phyloP scores from a whole-genome alignment of 2,329 filamentous ascomycete genomes.

The Fusarium sp. region DNA sequence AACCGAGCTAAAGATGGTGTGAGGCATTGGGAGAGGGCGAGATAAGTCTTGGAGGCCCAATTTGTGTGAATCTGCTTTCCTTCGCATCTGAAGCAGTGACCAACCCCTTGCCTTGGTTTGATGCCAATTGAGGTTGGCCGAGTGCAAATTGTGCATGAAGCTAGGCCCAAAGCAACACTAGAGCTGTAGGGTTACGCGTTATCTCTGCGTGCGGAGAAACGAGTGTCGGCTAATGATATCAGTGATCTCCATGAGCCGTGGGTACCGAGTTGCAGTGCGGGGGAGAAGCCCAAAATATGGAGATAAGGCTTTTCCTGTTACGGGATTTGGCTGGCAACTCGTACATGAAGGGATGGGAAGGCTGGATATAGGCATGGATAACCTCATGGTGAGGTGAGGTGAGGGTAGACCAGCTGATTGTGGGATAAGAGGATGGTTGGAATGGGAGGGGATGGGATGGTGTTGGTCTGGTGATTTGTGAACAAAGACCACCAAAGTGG shows the following conservation, averaged over 20 bases:
- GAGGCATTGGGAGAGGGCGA: constrained; percentile 24
- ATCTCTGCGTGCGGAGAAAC: constrained; percentile 36
- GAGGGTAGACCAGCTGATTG: constrained; percentile 3
- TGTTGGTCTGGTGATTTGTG: constrained; percentile 11
- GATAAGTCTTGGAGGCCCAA: constrained; percentile 17
- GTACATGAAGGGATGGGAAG: constrained; percentile 35
- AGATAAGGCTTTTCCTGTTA: constrained; percentile 37
- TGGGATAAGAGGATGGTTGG: constrained; percentile 3
- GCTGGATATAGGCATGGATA: constrained; percentile 26
- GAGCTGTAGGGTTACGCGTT: constrained; percentile 13
- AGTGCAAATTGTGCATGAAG: constrained; percentile 39
- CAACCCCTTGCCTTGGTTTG: constrained; percentile 18
- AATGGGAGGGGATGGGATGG: background rate
- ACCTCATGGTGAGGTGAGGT: constrained; percentile 11
- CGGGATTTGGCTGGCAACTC: constrained; percentile 32
- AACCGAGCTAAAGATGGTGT: constrained; percentile 14
- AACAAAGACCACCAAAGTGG: background rate
- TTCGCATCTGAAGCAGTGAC: constrained; percentile 3
- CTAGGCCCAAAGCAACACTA: constrained; percentile 7
- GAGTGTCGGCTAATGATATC: constrained; percentile 18
- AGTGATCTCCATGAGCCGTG: constrained; percentile 20
- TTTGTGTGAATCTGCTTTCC: background rate
- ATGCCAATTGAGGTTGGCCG: constrained; percentile 34
- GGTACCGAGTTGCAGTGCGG: constrained; percentile 23
- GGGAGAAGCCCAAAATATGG: constrained; percentile 14